Conservation (phyloP, 495 filamentous ascomycete genomes). For the Xylaria scruposa region DNA sequence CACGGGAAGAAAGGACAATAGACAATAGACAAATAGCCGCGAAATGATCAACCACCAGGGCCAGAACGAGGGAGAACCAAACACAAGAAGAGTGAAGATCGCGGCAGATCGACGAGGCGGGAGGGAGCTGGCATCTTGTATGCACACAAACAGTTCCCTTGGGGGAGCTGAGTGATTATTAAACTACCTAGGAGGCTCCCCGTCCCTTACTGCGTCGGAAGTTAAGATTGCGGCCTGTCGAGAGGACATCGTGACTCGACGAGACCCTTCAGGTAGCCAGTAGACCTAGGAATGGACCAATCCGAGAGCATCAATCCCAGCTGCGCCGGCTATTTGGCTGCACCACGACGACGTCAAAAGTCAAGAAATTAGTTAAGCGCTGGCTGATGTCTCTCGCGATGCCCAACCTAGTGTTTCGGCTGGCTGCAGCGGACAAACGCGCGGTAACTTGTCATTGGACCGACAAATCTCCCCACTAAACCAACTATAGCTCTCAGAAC, state of each 20-base stretch:
- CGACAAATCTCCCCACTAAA: slow-evolving; percentile 20
- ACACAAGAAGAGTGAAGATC: slow-evolving; percentile 30
- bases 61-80: slow-evolving; percentile 26
- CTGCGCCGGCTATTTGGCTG: not conserved
- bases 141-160: slow-evolving; percentile 12
- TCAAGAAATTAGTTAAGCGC: slow-evolving; percentile 37
- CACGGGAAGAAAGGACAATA: slow-evolving; percentile 26
- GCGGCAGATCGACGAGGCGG: slow-evolving; percentile 22
- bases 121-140: slow-evolving; percentile 39
- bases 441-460: slow-evolving; percentile 39
- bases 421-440: slow-evolving; percentile 32
- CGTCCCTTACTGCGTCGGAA: slow-evolving; percentile 32
- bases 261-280: slow-evolving; percentile 21
- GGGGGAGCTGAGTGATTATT: not conserved
- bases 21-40: too few species aligned
- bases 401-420: slow-evolving; percentile 32
- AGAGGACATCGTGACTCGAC: slow-evolving; percentile 35
- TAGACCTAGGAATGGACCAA: slow-evolving; percentile 28
- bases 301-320: slow-evolving; percentile 3
- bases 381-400: slow-evolving; percentile 21
- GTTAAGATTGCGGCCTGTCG: slow-evolving; percentile 33
- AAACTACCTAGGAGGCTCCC: slow-evolving; percentile 20
- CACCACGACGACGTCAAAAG: not conserved
- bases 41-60: slow-evolving; percentile 28
- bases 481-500: slow-evolving; percentile 25